phyloP scores from a whole-genome alignment of 2,329 filamentous ascomycete species.

The Sporothrix brunneoviolacea region DNA sequence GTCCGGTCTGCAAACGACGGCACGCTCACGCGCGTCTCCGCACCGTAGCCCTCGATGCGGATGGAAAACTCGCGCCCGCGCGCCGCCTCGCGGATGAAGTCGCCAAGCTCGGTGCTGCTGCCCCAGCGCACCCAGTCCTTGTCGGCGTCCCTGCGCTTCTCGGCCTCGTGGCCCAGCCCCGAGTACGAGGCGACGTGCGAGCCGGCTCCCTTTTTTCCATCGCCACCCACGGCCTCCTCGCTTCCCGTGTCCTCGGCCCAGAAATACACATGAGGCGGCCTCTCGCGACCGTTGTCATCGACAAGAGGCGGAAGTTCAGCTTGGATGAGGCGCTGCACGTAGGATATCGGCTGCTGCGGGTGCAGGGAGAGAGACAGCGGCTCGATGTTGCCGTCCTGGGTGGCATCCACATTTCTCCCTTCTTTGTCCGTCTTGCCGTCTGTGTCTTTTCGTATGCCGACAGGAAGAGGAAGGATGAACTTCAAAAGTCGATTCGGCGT shows the following conservation, averaged over 20 bases:
- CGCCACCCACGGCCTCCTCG: conserved; percentile 35
- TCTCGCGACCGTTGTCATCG: conserved; percentile 54
- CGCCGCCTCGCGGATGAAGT: conserved; percentile 88
- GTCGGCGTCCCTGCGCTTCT: conserved; percentile 35
- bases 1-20: conserved; percentile 88
- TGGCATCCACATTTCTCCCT: too few species aligned
- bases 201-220: conserved; percentile 3
- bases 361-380: conserved; percentile 80
- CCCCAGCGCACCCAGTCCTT: conserved; percentile 80
- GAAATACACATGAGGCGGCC: conserved; percentile 69
- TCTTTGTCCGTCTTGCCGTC: conserved; percentile 26
- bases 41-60: conserved; percentile 60
- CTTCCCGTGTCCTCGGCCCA: conserved; percentile 61
- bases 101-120: conserved; percentile 80
- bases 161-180: conserved; percentile 57
- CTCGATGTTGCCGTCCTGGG: conserved; percentile 47
- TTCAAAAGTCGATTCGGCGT: conserved; percentile 77
- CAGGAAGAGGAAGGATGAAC: conserved; percentile 65
- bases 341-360: conserved; percentile 84
- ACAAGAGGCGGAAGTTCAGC: conserved; percentile 70
- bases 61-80: conserved; percentile 79
- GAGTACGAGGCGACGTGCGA: conserved; percentile 60
- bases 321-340: conserved; percentile 82
- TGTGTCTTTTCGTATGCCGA: conserved; percentile 34
- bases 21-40: conserved; percentile 69